phyloP scores from a whole-genome alignment of 129 eudicot species.

The Saposhnikovia divaricata region DNA sequence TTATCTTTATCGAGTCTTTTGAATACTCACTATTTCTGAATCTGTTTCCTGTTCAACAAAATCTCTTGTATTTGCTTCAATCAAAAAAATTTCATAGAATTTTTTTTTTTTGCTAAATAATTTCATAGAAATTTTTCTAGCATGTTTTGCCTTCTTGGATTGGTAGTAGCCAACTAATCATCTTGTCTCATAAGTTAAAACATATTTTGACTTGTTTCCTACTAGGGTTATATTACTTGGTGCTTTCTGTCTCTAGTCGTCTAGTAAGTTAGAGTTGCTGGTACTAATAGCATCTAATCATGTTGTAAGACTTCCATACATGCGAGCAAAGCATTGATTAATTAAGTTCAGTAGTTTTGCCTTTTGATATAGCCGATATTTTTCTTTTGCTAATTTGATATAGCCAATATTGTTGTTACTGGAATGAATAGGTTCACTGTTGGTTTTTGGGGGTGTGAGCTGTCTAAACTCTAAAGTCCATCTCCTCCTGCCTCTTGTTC shows the following conservation, averaged over 20 bases:
- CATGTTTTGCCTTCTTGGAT: neutral
- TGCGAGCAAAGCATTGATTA: neutral
- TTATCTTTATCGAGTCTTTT: neutral
- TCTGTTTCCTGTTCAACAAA: neutral
- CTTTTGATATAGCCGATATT: neutral
- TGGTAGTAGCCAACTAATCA: no score
- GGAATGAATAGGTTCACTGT: neutral
- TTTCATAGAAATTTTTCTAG: neutral
- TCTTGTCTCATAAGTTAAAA: no score
- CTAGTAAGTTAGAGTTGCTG: neutral
- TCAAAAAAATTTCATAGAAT: neutral
- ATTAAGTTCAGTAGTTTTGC: neutral
- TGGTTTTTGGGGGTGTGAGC: neutral
- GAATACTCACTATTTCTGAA: neutral
- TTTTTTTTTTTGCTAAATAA: no score
- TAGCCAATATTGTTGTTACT: neutral
- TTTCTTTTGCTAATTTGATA: neutral
- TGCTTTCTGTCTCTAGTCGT: neutral
- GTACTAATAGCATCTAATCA: neutral
- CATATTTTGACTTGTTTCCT: neutral
- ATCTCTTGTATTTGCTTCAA: neutral
- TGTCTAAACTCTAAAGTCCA: neutral
- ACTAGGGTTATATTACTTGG: neutral
- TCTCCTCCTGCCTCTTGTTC: neutral
- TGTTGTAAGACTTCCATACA: neutral